Evolutionary conservation across 108 stramenopile genomes (phyloP), one percentile per base, ranked within the genome.

Genomic region (Cyclotella atomus): DNA sequence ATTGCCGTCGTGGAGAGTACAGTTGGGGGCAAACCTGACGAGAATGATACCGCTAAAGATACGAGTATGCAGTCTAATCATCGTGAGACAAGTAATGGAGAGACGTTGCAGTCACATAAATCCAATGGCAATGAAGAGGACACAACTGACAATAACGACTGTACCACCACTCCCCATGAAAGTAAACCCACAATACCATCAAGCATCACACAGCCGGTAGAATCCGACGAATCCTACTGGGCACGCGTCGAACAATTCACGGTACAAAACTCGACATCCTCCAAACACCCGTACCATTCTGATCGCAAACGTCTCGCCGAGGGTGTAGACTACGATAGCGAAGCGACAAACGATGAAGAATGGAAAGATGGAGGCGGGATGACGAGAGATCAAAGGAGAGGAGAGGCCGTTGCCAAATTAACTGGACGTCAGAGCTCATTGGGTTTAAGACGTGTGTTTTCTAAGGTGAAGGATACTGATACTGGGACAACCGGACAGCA

Each of bases 401-500:
- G 29, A n/a, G 79, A 79, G 61, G 79, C 71, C 6, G 66, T 50
- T 38, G 79, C 71, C n/a, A 68, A 66, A 49, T 60, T 67, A 50
- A 70, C 65, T 17, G 79, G 71, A 16, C 17, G 25, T 17, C 65
- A 52, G 28, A 63, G 67, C 25, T 38, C 25, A 3, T 33, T 79
- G 23, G 79, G 79, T 1, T 25, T 68, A 6, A 23, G 79, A 30
- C 43, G 71, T 19, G 65, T 73, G 79, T 79, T 79, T 47, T 2
- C n/a, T n/a, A n/a, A n/a, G n/a, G n/a, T 2, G 21, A 62, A 20
- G 24, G 12, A 12, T 17, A 33, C 57, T 27, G 33, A 9, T 19
- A 2, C 20, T 23, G 36, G 9, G 5, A 43, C 19, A 20, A 25
- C 12, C 3, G 41, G 38, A 20, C 23, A 4, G 10, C 6, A 21